Evolutionary conservation across 805 yeast species (phyloP), one percentile per base, ranked within the genome.

Genomic region (Saccharomycopsis fermentans): DNA sequence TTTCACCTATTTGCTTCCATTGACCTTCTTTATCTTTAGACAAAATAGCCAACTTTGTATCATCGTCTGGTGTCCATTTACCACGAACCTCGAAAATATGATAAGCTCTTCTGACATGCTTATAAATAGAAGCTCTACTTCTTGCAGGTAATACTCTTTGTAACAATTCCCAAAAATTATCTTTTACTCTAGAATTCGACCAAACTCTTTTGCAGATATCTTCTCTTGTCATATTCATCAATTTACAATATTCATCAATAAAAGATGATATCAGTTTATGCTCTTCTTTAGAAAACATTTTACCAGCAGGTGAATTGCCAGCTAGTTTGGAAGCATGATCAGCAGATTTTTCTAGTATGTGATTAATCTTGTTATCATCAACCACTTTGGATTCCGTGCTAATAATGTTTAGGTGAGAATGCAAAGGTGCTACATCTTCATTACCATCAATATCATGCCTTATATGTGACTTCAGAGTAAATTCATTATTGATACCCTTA

Each of bases 31-130:
- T 80, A 27, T 83, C 81, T 9, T 78, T 70, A 11, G 88, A 87
- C 55, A 88, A 72, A 57, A 77, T 77, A 1, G 82, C 81, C 56
- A 92, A 74, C 54, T 78, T 77, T 40, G 73, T 78, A 70, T 92
- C 97, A 62, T 91, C 97, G 61, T 82, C 89, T 8, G 81, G 75
- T 0, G 87, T 84, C 98, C 98, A 92, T 67, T 84, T 89, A 34
- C 96, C 98, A 61, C 98, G 77, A 29, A 84, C 89, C 37, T 84
- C 84, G 67, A 90, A 92, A 29, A 89, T 81, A 70, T 92, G 97
- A 68, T 90, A 92, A 57, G 87, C 82, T 67, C 98, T 77, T 66
- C 97, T 77, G 3, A 92, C 95, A 69, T 92, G 98, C 69, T 92
- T 92, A 72, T 92, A 92, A 6, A 92, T 82, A 1, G 95, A 86